Percentiles rank a stretch among this genome's conserved stretches.
Conservation (phyloP, 75 land plant species). For the Pinus albicaulis region DNA sequence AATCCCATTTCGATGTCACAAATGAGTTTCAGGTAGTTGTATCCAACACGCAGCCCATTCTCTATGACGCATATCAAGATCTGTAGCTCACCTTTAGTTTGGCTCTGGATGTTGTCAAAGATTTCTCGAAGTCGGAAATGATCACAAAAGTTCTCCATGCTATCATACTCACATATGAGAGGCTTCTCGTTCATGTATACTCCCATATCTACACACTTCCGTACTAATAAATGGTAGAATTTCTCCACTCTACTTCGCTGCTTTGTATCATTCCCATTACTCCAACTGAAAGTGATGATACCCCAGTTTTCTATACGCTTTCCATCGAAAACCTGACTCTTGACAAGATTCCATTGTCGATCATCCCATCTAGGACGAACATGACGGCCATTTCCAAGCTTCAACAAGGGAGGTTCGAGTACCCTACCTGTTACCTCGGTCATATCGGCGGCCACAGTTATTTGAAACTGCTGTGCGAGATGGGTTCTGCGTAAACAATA, state of each 20-base stretch:
- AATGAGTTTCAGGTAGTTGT: slow-evolving; percentile 55
- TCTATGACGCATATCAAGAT: slow-evolving; percentile 49
- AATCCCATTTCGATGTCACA: slow-evolving; percentile 52
- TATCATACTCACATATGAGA: neutral
- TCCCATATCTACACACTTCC: slow-evolving; percentile 17
- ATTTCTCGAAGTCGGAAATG: slow-evolving; percentile 10
- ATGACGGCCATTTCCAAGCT: slow-evolving; percentile 12
- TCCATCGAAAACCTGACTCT: slow-evolving; percentile 27
- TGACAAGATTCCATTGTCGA: slow-evolving; percentile 43
- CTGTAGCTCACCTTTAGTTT: neutral
- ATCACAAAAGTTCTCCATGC: slow-evolving; percentile 14
- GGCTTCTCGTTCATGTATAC: slow-evolving; percentile 21
- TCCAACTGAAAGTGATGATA: slow-evolving; percentile 29
- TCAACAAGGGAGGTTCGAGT: slow-evolving; percentile 38
- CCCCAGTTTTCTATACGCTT: slow-evolving; percentile 41
- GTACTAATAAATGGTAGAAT: neutral
- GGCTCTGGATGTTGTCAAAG: neutral
- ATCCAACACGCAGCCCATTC: slow-evolving; percentile 20
- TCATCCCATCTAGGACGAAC: slow-evolving; percentile 16
- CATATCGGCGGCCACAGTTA: slow-evolving; percentile 5
- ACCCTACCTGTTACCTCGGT: slow-evolving; percentile 18
- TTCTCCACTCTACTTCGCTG: neutral
- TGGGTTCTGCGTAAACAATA: slow-evolving; percentile 32
- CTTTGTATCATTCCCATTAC: neutral
- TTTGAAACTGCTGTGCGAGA: slow-evolving; percentile 22